These are phyloP conservation scores for Colletotrichum sp. DNA, from an alignment of 2,329 filamentous ascomycete species.

Conservation along the genomic window DNA sequence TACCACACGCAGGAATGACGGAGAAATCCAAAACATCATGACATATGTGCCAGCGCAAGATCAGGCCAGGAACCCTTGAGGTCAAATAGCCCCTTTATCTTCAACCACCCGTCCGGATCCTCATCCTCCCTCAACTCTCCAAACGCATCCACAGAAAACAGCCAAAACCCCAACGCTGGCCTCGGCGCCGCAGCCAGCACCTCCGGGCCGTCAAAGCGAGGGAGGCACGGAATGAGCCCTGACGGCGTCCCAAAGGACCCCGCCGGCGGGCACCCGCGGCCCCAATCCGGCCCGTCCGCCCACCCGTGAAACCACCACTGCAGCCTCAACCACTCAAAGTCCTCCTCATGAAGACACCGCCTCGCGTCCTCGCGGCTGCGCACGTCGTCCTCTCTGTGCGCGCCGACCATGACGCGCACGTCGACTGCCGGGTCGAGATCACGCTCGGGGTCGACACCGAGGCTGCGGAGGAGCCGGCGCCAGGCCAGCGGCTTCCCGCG, in stretches of 20 bases:
- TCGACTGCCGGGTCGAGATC: not conserved
- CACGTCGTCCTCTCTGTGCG: not conserved
- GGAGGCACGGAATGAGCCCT: not conserved
- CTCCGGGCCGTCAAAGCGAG: not conserved
- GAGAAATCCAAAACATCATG: not conserved
- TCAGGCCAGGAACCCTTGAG: not conserved
- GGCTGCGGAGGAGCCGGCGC: not conserved
- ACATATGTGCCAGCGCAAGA: not conserved
- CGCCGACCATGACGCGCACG: slow-evolving; percentile 6
- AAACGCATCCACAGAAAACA: not conserved
- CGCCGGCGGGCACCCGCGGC: not conserved
- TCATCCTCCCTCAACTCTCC: not conserved
- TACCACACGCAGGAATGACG: not conserved
- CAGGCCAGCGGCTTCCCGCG: not conserved
- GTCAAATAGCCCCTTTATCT: not conserved
- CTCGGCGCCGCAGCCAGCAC: slow-evolving; percentile 1
- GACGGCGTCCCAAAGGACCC: slow-evolving; percentile 1
- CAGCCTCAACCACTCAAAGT: slow-evolving; percentile 7
- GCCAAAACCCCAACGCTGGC: slow-evolving; percentile 14
- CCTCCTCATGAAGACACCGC: not conserved
- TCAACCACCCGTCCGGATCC: not conserved
- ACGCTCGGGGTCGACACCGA: not conserved
- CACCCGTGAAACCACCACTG: slow-evolving; percentile 15
- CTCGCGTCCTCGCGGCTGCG: not conserved
- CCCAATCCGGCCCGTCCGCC: not conserved